phyloP scores from a whole-genome alignment of 768 basidiomycete species.

The Collybiopsis luxurians region DNA sequence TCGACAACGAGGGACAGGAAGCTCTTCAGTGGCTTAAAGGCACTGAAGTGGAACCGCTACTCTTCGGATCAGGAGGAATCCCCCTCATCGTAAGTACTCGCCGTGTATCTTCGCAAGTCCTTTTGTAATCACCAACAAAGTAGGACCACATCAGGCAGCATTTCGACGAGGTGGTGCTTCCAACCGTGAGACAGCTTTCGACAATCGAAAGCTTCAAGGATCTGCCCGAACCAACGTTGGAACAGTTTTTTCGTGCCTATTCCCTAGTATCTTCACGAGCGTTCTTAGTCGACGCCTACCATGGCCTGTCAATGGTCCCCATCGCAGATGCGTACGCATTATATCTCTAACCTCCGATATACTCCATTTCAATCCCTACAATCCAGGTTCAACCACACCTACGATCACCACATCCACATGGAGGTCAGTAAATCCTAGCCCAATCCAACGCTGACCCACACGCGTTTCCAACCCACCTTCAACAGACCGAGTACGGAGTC shows the following conservation, averaged over 20 bases:
- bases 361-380: not conserved
- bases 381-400: conserved; percentile 68
- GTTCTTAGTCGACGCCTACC: conserved; percentile 81
- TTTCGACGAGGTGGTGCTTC: not conserved
- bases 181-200: not conserved
- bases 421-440: conserved; percentile 47
- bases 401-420: conserved; percentile 69
- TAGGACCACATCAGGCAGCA: not conserved
- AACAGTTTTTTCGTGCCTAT: conserved; percentile 47
- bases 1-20: conserved; percentile 26
- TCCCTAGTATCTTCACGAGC: conserved; percentile 77
- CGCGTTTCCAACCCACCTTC: not conserved
- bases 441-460: not conserved
- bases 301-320: conserved; percentile 80
- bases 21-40: conserved; percentile 39
- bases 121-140: not conserved
- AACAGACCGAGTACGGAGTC: conserved; percentile 70
- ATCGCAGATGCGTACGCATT: conserved; percentile 72
- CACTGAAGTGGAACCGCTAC: conserved; percentile 30
- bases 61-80: not conserved
- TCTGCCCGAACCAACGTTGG: not conserved
- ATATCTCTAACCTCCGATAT: not conserved
- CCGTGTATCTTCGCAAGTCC: too few relatives aligned
- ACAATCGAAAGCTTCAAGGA: not conserved
- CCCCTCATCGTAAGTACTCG: not conserved